Evolutionary conservation across 495 filamentous ascomycete genomes (phyloP), one percentile per base, ranked within the genome.

Genomic region (Hypoxylon cercidicola): DNA sequence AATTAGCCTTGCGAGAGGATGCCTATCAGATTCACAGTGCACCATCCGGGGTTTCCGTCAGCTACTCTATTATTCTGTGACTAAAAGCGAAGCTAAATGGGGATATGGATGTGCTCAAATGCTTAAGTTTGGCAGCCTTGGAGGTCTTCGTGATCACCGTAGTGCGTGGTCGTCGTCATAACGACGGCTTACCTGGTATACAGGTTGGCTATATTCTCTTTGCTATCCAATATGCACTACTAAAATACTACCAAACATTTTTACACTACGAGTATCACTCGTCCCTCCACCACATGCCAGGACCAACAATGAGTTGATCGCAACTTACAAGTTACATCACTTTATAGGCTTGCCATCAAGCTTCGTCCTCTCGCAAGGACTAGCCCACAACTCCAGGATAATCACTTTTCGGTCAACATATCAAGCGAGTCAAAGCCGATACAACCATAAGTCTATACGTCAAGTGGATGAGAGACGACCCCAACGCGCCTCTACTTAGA

Each of bases 391-490:
- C 13, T 37, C 2, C 12, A 56, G 40, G 21, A 56, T 18, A 15
- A 37, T 10, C 41, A 46, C 28, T 20, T 56, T 37, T 56, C 18
- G 53, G 53, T 12, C 41, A 46, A 21, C 47, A 16, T 12, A 21
- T 56, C 53, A 56, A 47, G 9, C n/a, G 35, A 6, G 1, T 56
- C 11, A 34, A 16, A 16, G 40, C 53, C 18, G 25, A 47, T 1
- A 32, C 53, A 13, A 30, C 41, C 16, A 50, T 8, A 10, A 34
- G 28, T n/a, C 40, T 28, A 23, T 52, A 66, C 13, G 15, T 66
- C 34, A 23, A 46, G 9, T 66, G 57, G 62, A 56, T 55, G 45
- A 35, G 44, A 23, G 16, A 60, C 9, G 19, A 49, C 12, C 62
- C 57, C 16, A 23, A 47, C 5, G 49, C 56, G 7, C 49, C 47